A percentile compares a stretch with the other conserved stretches of the same genome.
These are phyloP conservation scores for Magnusiomyces clavatus DNA, from an alignment of 1,139 yeast species.

Conservation along the genomic window DNA sequence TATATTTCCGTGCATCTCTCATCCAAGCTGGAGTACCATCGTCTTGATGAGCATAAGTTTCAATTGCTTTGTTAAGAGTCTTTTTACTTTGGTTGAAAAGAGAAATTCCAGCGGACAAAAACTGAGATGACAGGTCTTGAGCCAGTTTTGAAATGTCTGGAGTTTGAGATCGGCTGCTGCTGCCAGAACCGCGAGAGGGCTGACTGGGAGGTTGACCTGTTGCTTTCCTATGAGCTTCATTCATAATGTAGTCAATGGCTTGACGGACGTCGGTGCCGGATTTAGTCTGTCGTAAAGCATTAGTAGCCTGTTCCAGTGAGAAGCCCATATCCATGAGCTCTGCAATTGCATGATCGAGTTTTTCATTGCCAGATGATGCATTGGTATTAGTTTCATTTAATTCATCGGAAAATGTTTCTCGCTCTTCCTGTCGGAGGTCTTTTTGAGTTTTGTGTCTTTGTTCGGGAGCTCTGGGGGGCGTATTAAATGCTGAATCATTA, in stretches of 20 bases:
- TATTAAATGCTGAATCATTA: slow-evolving; percentile 7
- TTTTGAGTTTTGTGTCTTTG: not conserved
- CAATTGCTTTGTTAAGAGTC: slow-evolving; percentile 58
- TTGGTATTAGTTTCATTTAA: not conserved
- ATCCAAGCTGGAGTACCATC: slow-evolving; percentile 73
- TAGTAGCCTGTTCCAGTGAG: slow-evolving; percentile 49
- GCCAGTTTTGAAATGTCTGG: slow-evolving; percentile 40
- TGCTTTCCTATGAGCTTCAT: slow-evolving; percentile 41
- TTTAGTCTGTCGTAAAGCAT: slow-evolving; percentile 47
- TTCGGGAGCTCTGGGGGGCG: slow-evolving; percentile 7
- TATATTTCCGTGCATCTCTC: slow-evolving; percentile 40
- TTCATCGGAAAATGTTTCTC: not conserved
- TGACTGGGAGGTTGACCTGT: slow-evolving; percentile 14
- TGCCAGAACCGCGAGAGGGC: slow-evolving; percentile 12
- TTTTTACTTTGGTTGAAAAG: slow-evolving; percentile 54
- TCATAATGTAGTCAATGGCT: slow-evolving; percentile 66
- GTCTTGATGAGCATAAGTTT: slow-evolving; percentile 41
- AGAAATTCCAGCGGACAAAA: slow-evolving; percentile 56
- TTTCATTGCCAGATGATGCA: slow-evolving; percentile 16
- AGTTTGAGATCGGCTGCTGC: slow-evolving; percentile 4
- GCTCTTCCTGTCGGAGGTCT: not conserved
- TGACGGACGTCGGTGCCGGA: slow-evolving; percentile 55
- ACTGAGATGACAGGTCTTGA: slow-evolving; percentile 53
- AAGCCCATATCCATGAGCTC: slow-evolving; percentile 79
- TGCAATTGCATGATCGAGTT: slow-evolving; percentile 51